These are phyloP conservation scores for Apiospora arundinis DNA, from an alignment of 2,329 filamentous ascomycete genomes.

Conservation along the genomic window DNA sequence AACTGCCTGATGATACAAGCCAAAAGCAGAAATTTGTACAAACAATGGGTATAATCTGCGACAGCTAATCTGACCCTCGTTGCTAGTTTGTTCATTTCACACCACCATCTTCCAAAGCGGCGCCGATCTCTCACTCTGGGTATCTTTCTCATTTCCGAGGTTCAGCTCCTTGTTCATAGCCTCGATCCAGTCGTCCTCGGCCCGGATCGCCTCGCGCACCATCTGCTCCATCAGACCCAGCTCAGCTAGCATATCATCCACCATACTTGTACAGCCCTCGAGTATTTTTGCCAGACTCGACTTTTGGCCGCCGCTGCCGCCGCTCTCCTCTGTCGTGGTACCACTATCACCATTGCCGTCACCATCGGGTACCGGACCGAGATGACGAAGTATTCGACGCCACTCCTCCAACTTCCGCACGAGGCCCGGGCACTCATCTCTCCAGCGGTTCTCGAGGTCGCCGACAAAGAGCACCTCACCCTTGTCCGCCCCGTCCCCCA, in stretches of 20 bases:
- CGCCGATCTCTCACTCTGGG: slow-evolving; percentile 31
- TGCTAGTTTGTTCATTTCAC: slow-evolving; percentile 19
- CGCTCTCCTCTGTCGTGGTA: slow-evolving; percentile 19
- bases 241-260: slow-evolving; percentile 67
- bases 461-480: slow-evolving; percentile 56
- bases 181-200: slow-evolving; percentile 66
- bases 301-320: slow-evolving; percentile 18
- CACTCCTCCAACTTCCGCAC: slow-evolving; percentile 62
- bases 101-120: slow-evolving; percentile 39
- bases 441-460: slow-evolving; percentile 63
- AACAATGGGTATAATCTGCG: not conserved
- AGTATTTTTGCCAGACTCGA: slow-evolving; percentile 38
- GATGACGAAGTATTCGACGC: slow-evolving; percentile 52
- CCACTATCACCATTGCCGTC: slow-evolving; percentile 24
- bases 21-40: not conserved
- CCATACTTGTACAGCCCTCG: slow-evolving; percentile 45
- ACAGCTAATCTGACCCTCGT: not conserved
- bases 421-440: slow-evolving; percentile 60
- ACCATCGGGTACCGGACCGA: slow-evolving; percentile 43
- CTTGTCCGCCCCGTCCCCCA: slow-evolving; percentile 37
- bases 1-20: not conserved
- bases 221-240: slow-evolving; percentile 67
- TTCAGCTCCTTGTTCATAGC: slow-evolving; percentile 52
- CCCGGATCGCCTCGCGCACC: slow-evolving; percentile 60
- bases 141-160: slow-evolving; percentile 41